A percentile compares a stretch with the other conserved stretches of the same genome.
These are phyloP conservation scores for Epichloe aotearoae DNA, from an alignment of 2,329 filamentous ascomycete genomes.

Conservation along the genomic window DNA sequence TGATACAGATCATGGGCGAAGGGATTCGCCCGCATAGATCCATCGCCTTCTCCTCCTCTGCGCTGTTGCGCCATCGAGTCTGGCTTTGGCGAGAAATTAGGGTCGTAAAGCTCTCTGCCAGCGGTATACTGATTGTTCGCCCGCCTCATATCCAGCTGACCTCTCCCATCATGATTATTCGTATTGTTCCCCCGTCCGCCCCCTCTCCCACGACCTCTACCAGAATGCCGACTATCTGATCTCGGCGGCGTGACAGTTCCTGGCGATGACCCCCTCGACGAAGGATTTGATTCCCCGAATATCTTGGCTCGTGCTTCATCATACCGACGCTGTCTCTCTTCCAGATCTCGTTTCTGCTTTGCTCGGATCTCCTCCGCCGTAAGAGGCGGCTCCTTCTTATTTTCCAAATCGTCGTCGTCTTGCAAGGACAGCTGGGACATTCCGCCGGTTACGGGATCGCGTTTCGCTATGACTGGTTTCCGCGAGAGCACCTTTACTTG, in stretches of 20 bases:
- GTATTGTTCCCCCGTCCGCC: slow-evolving; percentile 14
- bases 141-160: slow-evolving; percentile 6
- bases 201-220: slow-evolving; percentile 34
- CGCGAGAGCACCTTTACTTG: slow-evolving; percentile 75
- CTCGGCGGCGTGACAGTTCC: slow-evolving; percentile 46
- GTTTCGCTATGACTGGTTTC: slow-evolving; percentile 54
- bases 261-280: slow-evolving; percentile 47
- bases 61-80: slow-evolving; percentile 34
- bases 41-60: slow-evolving; percentile 26
- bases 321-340: slow-evolving; percentile 84
- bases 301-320: slow-evolving; percentile 80
- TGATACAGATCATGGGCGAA: slow-evolving; percentile 33
- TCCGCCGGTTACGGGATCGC: slow-evolving; percentile 36
- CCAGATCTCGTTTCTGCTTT: slow-evolving; percentile 64
- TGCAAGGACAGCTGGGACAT: slow-evolving; percentile 31
- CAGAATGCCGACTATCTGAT: slow-evolving; percentile 18
- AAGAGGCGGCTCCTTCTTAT: slow-evolving; percentile 47
- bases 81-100: slow-evolving; percentile 53
- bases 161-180: slow-evolving; percentile 7
- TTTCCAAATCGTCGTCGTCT: slow-evolving; percentile 50
- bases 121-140: slow-evolving; percentile 15
- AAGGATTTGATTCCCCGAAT: slow-evolving; percentile 51
- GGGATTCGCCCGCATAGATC: slow-evolving; percentile 12
- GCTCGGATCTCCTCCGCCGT: slow-evolving; percentile 66
- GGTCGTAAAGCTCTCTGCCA: slow-evolving; percentile 62